Conservation (phyloP, 306 rosid species). For the Rosa multiflora region DNA sequence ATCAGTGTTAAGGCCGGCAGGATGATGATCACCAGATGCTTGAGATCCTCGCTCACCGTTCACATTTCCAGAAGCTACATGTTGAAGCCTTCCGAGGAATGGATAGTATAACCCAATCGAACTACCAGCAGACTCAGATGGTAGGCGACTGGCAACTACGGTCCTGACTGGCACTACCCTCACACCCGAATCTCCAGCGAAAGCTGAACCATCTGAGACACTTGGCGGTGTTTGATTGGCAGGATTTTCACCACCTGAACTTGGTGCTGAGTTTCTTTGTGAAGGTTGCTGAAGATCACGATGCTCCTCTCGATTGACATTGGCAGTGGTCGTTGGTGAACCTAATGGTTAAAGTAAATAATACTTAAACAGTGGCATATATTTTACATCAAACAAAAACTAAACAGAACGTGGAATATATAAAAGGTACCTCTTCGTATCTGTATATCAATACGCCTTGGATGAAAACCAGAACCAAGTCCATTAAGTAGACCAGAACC, state of each 20-base stretch:
- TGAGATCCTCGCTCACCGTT: constrained; percentile 59
- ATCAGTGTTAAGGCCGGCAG: constrained; percentile 30
- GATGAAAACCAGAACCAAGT: constrained; percentile 61
- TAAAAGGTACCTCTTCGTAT: constrained; percentile 73
- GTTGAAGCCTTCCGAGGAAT: constrained; percentile 74
- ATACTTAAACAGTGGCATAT: constrained; percentile 18
- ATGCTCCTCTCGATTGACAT: constrained; percentile 57
- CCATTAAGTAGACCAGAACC: constrained; percentile 66
- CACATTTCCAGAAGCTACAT: constrained; percentile 55
- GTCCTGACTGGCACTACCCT: constrained; percentile 85
- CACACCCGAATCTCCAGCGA: constrained; percentile 66
- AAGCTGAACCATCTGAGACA: constrained; percentile 43
- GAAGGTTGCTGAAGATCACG: constrained; percentile 49
- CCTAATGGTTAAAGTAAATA: constrained; percentile 45
- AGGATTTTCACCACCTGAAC: constrained; percentile 49
- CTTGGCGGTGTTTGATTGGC: constrained; percentile 56
- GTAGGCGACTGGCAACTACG: constrained; percentile 68
- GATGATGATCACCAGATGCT: constrained; percentile 51
- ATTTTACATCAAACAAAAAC: background rate
- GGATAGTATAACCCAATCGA: constrained; percentile 83
- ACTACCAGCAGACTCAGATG: constrained; percentile 75
- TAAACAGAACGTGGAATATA: constrained; percentile 13
- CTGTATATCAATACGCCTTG: constrained; percentile 96
- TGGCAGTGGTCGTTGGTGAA: constrained; percentile 52
- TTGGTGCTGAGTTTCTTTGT: constrained; percentile 52